phyloP scores from a whole-genome alignment of 148 eudicot species.

The Rhododendron mucronatum region DNA sequence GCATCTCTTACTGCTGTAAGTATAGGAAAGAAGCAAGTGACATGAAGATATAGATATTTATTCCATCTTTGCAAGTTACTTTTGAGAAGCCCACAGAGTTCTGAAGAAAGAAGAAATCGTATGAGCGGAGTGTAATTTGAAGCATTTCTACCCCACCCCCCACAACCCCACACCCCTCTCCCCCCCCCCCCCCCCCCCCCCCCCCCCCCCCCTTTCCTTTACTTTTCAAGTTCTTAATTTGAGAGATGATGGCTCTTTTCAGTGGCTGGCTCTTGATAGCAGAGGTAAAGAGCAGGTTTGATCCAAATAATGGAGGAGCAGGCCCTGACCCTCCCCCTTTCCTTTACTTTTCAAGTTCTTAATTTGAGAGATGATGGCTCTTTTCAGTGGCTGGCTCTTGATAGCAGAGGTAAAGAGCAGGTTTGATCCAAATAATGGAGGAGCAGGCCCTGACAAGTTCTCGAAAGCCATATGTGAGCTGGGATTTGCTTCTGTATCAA shows the following conservation, averaged over 20 bases:
- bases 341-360: neutral
- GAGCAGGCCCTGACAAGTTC: constrained; percentile 77
- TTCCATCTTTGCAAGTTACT: constrained; percentile 46
- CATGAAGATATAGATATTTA: neutral
- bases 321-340: constrained; percentile 34
- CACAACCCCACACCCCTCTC: too few relatives aligned
- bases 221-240: neutral
- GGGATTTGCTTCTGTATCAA: constrained; percentile 54
- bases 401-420: constrained; percentile 98
- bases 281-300: constrained; percentile 93
- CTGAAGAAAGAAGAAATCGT: constrained; percentile 78
- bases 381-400: constrained; percentile 82
- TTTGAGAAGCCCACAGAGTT: constrained; percentile 81
- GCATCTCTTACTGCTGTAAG: neutral
- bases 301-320: constrained; percentile 85
- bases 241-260: constrained; percentile 6
- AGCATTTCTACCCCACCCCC: neutral
- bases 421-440: constrained; percentile 80
- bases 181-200: too few relatives aligned
- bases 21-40: neutral
- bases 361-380: constrained; percentile 9
- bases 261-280: constrained; percentile 99
- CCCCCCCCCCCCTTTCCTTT: neutral
- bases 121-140: constrained; percentile 1
- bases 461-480: constrained; percentile 63